Base-by-base conservation (phyloP, 208 protist genomes). In the Vickermania ingenoplastis region DNA sequence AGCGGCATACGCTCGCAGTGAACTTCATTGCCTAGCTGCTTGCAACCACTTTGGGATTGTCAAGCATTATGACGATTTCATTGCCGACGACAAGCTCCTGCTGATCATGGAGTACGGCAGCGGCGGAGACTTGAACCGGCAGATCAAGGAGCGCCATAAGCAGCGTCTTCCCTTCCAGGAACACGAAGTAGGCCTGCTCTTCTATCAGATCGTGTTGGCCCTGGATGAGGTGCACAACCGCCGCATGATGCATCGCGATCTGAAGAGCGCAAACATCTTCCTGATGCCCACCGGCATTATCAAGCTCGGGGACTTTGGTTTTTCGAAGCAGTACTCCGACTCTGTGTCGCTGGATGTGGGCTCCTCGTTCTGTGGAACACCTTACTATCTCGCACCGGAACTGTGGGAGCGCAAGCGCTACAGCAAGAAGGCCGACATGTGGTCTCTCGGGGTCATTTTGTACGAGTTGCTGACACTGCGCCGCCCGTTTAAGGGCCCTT, bases 371-470 rank as follows among this genome's bases (percentile, higher is more conserved):
- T 93, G 86, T 59, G 91, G 88, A 41, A 93, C 86, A 21, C 90
- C 93, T 1, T 95, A 96, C 68, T 97, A 97, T 68, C 74, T 97
- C n/a, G 83, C 87, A 3, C 94, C 94, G 2, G 92, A 97, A 67
- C 63, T 98, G 26, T 97, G 87, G 78, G 71, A 93, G 59, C 68
- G 89, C 63, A 89, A 93, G 65, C 79, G 79, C 25, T 98, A 97
- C 77, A 96, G 92, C 72, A 86, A 94, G 61, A 97, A 97, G 76
- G 73, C 76, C 2, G 94, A 97, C 67, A 91, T 97, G 76, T 97
- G 92, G 91, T 82, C 88, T 3, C 76, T 97, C 31, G 89, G 89
- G 7, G 82, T 89, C 30, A 81, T 94, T 51, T 70, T 95, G 28
- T 95, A 94, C 63, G 89, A 95, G 59, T 59, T 95, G 31, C 67